Base-by-base conservation (phyloP, 2,329 filamentous ascomycete genomes). In the Pyrenochaeta sp. region DNA sequence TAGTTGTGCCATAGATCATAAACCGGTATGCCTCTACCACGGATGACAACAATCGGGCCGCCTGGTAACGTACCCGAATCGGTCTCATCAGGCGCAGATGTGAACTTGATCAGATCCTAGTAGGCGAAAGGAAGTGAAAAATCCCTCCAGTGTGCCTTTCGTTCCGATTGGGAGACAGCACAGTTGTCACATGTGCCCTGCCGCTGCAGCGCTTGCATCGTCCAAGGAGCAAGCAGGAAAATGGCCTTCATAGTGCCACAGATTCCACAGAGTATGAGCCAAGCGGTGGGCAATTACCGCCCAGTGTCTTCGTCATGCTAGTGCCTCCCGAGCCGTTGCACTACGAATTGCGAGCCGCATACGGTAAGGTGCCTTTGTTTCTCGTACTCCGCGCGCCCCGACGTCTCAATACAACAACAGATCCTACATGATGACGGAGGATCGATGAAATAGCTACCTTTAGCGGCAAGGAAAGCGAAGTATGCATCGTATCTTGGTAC, bases 201-300 rank as follows among this genome's bases (percentile, higher is more conserved):
- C 34, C 41, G 31, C 45, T 41, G 15, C 31, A 34, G 45, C 45
- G 45, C 41, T 44, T 48, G 31, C 13, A 36, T 19, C 6, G 23
- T 15, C 45, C 41, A 48, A 48, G 24, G 20, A 32, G 23, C 32
- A 19, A 4, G 13, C n/a, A 9, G 30, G 17, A 40, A 19, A 21
- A 27, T 15, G 39, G 35, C 41, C 35, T 41, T 28, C 8, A 6
- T 7, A 17, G 21, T 15, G 26, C 24, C 32, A 21, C 30, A 26
- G 22, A 26, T 23, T 39, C 28, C n/a, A 32, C 9, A 36, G 10
- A 17, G 19, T 17, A 14, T 10, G 15, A 30, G 14, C 19, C 4
- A 3, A 18, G 2, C 11, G 1, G 4, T 8, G 7, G 11, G 27
- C 27, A 30, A 3, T 30, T 30, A 17, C 27, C 27, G 27, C 27